Percentiles rank a stretch among this genome's conserved stretches.
phyloP scores from a whole-genome alignment of 805 yeast genomes.

The Priceomyces haplophilus region DNA sequence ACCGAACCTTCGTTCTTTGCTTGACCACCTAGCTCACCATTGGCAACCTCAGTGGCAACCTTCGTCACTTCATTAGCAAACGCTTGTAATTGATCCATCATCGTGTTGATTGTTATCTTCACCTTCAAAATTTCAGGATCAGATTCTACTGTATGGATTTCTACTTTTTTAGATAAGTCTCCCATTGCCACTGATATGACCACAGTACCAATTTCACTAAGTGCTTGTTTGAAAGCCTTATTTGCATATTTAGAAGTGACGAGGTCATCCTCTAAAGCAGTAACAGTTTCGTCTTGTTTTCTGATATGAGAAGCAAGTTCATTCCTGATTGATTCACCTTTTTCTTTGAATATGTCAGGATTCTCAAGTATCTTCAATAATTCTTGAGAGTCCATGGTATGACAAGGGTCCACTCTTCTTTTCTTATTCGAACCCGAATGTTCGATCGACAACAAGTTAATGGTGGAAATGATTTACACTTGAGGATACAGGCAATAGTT shows the following conservation, averaged over 20 bases:
- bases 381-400: constrained; percentile 30
- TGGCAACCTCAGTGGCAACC: constrained; percentile 86
- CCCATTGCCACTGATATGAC: constrained; percentile 89
- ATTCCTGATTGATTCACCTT: constrained; percentile 28
- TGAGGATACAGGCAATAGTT: background rate
- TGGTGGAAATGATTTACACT: constrained; percentile 2
- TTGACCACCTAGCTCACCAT: constrained; percentile 87
- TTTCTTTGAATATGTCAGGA: constrained; percentile 30
- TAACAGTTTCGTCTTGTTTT: constrained; percentile 27
- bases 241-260: constrained; percentile 51
- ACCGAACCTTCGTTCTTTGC: constrained; percentile 81
- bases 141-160: constrained; percentile 63
- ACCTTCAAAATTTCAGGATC: constrained; percentile 80
- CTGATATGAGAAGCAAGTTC: constrained; percentile 27
- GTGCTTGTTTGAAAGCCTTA: constrained; percentile 66
- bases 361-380: constrained; percentile 37
- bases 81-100: constrained; percentile 84
- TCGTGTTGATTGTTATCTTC: constrained; percentile 76
- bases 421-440: constrained; percentile 10
- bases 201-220: constrained; percentile 79
- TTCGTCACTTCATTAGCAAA: constrained; percentile 80
- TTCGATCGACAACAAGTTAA: constrained; percentile 1
- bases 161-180: constrained; percentile 77
- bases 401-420: constrained; percentile 11
- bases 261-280: constrained; percentile 27